Evolutionary conservation across 2,329 filamentous ascomycete species (phyloP).

Genomic region (Fusarium anguioides): DNA sequence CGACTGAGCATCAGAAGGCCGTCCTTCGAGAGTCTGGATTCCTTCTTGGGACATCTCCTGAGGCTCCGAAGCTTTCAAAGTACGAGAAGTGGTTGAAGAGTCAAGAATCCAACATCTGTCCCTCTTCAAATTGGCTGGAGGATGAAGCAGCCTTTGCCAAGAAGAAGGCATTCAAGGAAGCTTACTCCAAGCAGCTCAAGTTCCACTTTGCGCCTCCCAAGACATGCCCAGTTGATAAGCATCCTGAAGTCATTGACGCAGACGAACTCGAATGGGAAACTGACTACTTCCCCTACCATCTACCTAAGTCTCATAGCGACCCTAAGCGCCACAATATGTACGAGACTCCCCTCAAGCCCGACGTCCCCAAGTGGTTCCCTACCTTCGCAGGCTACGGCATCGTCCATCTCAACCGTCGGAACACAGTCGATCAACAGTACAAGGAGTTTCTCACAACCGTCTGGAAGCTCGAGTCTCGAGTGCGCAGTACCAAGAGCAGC

Average conservation of each 20-base stretch:
- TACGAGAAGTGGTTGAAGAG: slow-evolving; percentile 15
- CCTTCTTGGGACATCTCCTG: neutral
- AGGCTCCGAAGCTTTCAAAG: neutral
- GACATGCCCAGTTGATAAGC: neutral
- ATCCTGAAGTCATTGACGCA: neutral
- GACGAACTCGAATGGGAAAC: neutral
- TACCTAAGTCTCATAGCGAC: slow-evolving; percentile 1
- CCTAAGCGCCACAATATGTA: slow-evolving; percentile 5
- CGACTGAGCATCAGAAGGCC: slow-evolving; percentile 25
- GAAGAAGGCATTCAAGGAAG: slow-evolving; percentile 12
- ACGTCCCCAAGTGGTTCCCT: slow-evolving; percentile 38
- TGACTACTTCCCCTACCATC: slow-evolving; percentile 3
- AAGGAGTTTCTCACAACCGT: slow-evolving; percentile 32
- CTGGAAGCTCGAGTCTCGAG: slow-evolving; percentile 26
- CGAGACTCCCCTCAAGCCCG: neutral
- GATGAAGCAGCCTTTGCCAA: slow-evolving; percentile 6
- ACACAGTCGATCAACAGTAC: slow-evolving; percentile 20
- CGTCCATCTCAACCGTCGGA: slow-evolving; percentile 14
- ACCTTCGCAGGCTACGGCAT: slow-evolving; percentile 23
- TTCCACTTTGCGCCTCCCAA: slow-evolving; percentile 4
- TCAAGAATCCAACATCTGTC: slow-evolving; percentile 1
- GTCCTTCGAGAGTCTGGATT: slow-evolving; percentile 20
- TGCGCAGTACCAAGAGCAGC: slow-evolving; percentile 1
- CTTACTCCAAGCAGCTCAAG: slow-evolving; percentile 19
- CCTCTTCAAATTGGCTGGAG: slow-evolving; percentile 2